Conservation (phyloP, 208 protist genomes). For the Strigomonas culicis region DNA sequence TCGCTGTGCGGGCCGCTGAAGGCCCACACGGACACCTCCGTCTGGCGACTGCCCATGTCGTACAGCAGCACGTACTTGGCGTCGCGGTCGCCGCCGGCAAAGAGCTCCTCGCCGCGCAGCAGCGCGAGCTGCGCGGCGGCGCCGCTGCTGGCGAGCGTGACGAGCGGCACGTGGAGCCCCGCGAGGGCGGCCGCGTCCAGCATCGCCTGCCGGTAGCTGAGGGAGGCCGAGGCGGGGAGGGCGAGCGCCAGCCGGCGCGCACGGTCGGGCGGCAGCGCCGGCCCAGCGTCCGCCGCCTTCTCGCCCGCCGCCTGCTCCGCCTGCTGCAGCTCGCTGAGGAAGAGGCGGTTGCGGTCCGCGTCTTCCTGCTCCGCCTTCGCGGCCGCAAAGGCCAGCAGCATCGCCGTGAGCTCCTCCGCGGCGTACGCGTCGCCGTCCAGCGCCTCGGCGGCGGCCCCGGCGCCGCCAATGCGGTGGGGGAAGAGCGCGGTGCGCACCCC, state of each 20-base stretch:
- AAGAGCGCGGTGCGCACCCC: too few relatives aligned
- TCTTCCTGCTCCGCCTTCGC: slow-evolving; percentile 37
- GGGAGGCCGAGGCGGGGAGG: slow-evolving; percentile 35
- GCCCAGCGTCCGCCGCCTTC: background rate
- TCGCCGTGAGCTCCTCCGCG: slow-evolving; percentile 80
- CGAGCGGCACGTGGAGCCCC: slow-evolving; percentile 73
- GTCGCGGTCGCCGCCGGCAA: slow-evolving; percentile 7
- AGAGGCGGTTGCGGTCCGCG: slow-evolving; percentile 31
- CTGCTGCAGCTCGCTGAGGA: slow-evolving; percentile 7
- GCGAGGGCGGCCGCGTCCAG: slow-evolving; percentile 83
- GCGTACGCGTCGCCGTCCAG: slow-evolving; percentile 31
- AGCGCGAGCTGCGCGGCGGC: slow-evolving; percentile 63
- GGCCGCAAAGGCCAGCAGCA: slow-evolving; percentile 81
- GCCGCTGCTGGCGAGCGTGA: slow-evolving; percentile 82
- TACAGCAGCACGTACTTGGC: slow-evolving; percentile 68
- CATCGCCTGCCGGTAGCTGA: slow-evolving; percentile 79
- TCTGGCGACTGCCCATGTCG: slow-evolving; percentile 77
- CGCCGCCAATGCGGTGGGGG: background rate
- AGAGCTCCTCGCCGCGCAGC: slow-evolving; percentile 43
- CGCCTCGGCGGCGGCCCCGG: slow-evolving; percentile 8
- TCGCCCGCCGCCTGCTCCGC: slow-evolving; percentile 2
- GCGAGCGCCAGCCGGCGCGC: slow-evolving; percentile 43
- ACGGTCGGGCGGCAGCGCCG: slow-evolving; percentile 26
- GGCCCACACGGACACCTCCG: slow-evolving; percentile 73
- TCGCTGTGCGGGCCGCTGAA: slow-evolving; percentile 18